A percentile compares a stretch with the other conserved stretches of the same genome.
Evolutionary conservation across 106 monocot species (phyloP).

Genomic region (Dioscorea alata): DNA sequence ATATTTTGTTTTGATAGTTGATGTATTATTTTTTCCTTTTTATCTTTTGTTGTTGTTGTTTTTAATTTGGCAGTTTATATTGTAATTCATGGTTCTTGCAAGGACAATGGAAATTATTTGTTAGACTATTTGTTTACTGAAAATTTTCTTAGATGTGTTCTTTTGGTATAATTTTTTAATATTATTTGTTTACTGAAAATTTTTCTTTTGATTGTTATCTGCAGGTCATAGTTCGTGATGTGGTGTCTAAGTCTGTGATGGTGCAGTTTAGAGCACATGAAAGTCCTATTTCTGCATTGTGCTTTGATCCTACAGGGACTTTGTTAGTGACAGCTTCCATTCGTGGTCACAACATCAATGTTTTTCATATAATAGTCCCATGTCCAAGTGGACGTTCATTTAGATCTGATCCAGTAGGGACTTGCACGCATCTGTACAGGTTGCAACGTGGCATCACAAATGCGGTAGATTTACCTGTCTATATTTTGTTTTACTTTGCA

Average conservation of each 20-base stretch:
- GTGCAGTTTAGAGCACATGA: slow-evolving; percentile 87
- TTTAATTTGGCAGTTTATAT: too few relatives aligned
- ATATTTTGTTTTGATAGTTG: too few relatives aligned
- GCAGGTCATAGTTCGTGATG: slow-evolving; percentile 88
- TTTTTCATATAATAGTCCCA: slow-evolving; percentile 57
- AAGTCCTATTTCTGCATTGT: slow-evolving; percentile 91
- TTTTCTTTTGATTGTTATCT: background rate
- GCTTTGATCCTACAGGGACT: slow-evolving; percentile 92
- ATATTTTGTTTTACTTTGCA: background rate
- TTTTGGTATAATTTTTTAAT: too few relatives aligned
- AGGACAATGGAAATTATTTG: too few relatives aligned
- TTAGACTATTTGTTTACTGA: too few relatives aligned
- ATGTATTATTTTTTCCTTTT: too few relatives aligned
- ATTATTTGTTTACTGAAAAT: too few relatives aligned
- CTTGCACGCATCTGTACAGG: slow-evolving; percentile 73
- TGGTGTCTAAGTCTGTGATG: slow-evolving; percentile 68
- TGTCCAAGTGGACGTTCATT: slow-evolving; percentile 26
- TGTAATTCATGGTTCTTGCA: too few relatives aligned
- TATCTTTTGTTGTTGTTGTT: too few relatives aligned
- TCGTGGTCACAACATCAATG: slow-evolving; percentile 85
- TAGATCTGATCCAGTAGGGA: slow-evolving; percentile 34
- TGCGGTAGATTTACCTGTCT: slow-evolving; percentile 48
- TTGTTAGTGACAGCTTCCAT: slow-evolving; percentile 85
- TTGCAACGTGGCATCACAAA: slow-evolving; percentile 95
- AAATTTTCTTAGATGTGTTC: too few relatives aligned